Conservation (phyloP, 2,329 filamentous ascomycete genomes). For the Pseudopithomyces maydicus region DNA sequence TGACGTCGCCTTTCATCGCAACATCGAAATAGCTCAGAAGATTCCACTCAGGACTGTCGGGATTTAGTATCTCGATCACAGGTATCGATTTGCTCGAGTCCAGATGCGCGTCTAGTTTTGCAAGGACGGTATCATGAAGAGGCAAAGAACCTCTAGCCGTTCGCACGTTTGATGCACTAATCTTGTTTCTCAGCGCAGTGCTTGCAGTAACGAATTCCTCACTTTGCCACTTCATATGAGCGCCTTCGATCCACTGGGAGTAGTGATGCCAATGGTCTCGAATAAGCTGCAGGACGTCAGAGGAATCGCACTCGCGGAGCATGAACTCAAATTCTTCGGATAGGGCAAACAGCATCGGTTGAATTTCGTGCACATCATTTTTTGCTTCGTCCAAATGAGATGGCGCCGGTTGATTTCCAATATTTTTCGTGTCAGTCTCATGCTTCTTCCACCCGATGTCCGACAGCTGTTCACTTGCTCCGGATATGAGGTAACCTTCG, state of each 20-base stretch:
- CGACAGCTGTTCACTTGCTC: too few species aligned
- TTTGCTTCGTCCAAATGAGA: background rate
- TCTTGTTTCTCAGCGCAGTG: background rate
- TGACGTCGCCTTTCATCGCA: background rate
- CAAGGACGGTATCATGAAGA: background rate
- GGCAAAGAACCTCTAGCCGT: background rate
- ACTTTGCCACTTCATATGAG: background rate
- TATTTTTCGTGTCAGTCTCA: too few species aligned
- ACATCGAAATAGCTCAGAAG: background rate
- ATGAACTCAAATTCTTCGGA: background rate
- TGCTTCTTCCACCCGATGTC: too few species aligned
- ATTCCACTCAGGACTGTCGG: background rate
- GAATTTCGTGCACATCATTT: background rate
- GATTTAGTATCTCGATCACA: background rate
- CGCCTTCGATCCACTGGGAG: background rate
- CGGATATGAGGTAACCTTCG: too few species aligned
- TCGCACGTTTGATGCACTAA: background rate
- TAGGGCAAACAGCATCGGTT: background rate
- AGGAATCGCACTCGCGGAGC: background rate
- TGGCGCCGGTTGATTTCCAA: too few species aligned
- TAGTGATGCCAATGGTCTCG: conserved; percentile 1
- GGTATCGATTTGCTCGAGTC: background rate
- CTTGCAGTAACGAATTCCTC: background rate
- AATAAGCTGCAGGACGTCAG: background rate
- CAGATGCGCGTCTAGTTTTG: background rate